Base-by-base conservation (phyloP, 495 filamentous ascomycete species). In the Lentithecium fluviatile region DNA sequence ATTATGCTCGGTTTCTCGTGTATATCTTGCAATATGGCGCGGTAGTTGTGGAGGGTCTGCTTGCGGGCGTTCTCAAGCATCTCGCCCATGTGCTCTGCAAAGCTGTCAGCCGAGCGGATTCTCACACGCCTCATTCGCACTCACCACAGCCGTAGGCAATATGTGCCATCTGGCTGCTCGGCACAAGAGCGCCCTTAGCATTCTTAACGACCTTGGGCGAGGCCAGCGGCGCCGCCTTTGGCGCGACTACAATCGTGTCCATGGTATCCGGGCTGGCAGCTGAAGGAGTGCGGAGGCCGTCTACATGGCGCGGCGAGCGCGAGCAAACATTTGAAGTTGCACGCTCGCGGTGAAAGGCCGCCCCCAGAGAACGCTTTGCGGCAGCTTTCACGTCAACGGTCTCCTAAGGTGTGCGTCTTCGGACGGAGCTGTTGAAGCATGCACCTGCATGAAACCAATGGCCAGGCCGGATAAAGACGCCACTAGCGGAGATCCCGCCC, bases 151-250 rank as follows among this genome's bases (percentile, higher is more conserved):
- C 69, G 55, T 62, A 69, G 12, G 45, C 65, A 24, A 65, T 56
- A 38, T 60, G 19, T 1, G 65, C 42, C 21, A 67, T 47, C 40
- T 56, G 63, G 57, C 62, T 69, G 15, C 37, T 57, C 2, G 62
- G 55, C n/a, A 62, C 55, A 21, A 60, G 45, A 37, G 56, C 46
- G 20, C 60, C 40, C 53, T 74, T 71, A 19, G 69, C 60, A 29
- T 68, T 68, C 69, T 73, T 76, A 19, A 65, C 61, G 49, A 71
- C 36, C 56, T 73, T 74, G 45, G 73, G 73, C 52, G 73, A 66
- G 36, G 68, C 70, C 55, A 70, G 57, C 53, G 65, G 48, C 40
- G 64, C 66, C 20, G 45, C 48, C 45, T 68, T 69, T 17, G 66
- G 52, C 1, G 66, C 64, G 52, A 55, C 58, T 8, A 66, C 61